Base-by-base conservation (phyloP, 176 grass and related monocot genomes). In the Aegilops speltoides region DNA sequence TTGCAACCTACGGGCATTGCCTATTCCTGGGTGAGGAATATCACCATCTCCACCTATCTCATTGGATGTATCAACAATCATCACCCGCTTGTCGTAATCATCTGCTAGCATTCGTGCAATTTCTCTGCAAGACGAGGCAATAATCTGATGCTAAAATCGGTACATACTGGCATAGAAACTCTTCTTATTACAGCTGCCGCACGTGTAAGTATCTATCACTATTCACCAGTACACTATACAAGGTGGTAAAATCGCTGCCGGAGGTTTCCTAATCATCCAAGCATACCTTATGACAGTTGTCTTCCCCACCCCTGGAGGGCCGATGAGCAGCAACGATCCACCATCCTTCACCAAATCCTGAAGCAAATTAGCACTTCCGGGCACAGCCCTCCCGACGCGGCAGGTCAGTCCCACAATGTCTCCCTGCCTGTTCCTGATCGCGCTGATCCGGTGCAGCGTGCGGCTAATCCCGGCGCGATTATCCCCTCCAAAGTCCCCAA, bases 11-110 rank as follows among this genome's bases (percentile, higher is more conserved):
- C 90, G 93, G 32, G 93, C 93, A 48, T 84, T 78, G 45, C 96
- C 93, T 82, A 96, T 98, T 65, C 92, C 92, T 45, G 86, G 84
- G 79, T 98, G 93, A 77, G 94, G 93, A 88, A 96, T 96, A 76
- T 98, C 96, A 78, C 93, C 96, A 80, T 98, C 96, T 59, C 96
- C 96, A 46, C 88, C 93, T 80, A 98, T 98, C 77, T 98, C 96
- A 85, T 98, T 98, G 34, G 96, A 98, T 20, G 96, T 94, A 80
- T 96, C 96, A 79, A 98, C 92, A 82, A 98, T 98, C 84, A 98
- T 92, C 28, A 98, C 92, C 43, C 90, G 73, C 84, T 92, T 98
- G 34, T 88, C 92, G 45, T 94, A 94, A 65, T 98, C 93, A 88
- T 98, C 96, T 34, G 93, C 92, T 43, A 94, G 85, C 83, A 98